Conservation (phyloP, 345 rosid species). For the Ceriops decandra region DNA sequence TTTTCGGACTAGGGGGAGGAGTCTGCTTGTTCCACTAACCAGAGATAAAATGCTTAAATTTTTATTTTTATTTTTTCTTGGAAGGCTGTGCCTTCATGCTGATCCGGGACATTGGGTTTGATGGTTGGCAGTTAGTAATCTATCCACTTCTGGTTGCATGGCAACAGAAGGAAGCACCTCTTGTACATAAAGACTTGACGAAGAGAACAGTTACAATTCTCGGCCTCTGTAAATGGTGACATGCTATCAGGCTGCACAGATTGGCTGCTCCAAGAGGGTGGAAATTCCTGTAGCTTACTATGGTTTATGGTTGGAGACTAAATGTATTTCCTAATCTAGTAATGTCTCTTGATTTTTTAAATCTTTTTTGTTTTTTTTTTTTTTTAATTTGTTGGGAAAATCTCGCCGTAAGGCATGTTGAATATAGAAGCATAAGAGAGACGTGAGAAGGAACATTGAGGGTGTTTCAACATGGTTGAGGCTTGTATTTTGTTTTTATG, state of each 20-base stretch:
- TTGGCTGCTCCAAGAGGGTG: background rate
- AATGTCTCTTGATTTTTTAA: no score
- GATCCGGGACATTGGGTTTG: background rate
- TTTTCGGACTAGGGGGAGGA: conserved; percentile 37
- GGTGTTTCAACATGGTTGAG: no score
- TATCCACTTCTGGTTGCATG: background rate
- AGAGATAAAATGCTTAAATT: background rate
- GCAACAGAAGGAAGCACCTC: background rate
- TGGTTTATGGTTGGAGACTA: background rate
- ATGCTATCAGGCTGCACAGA: background rate
- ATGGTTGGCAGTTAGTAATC: background rate
- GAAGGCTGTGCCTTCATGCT: background rate
- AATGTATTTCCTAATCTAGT: no score
- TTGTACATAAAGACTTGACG: conserved; percentile 12
- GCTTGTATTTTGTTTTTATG: no score
- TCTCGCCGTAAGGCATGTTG: conserved; percentile 18
- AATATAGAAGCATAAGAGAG: background rate
- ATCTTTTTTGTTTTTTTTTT: background rate
- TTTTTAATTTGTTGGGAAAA: background rate
- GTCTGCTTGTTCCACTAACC: background rate
- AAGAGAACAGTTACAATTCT: background rate
- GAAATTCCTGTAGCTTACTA: background rate
- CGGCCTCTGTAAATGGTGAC: conserved; percentile 16
- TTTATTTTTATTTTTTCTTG: background rate
- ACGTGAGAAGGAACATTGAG: no score